Evolutionary conservation across 192 early-diverging fungal genomes (phyloP), one percentile per base, ranked within the genome.

Genomic region (Coemansia sp.): DNA sequence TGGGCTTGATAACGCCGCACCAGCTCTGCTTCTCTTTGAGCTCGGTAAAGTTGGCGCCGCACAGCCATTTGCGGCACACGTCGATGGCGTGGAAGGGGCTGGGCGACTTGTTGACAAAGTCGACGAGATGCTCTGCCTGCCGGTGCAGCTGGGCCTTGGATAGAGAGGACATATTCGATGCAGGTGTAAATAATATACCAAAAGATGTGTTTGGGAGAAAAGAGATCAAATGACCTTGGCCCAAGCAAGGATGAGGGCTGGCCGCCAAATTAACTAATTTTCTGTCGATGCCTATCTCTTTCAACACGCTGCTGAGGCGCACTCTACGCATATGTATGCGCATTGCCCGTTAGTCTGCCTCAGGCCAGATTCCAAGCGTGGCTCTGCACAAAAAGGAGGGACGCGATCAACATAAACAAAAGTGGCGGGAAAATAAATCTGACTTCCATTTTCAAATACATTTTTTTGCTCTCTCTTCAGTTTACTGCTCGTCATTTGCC

Each of bases 51-150:
- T 94, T 90, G 29, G 89, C 89, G 48, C 86, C 83, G 35, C 81
- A 63, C 22, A 99, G 88, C 49, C 86, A 85, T 57, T 75, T 69
- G 53, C 84, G 79, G 38, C 90, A 86, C 52, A 93, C 88, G 55
- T 93, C 90, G 24, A 95, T 92, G 43, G 90, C 95, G 75, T 99
- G 97, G 84, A 97, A 99, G 23, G 97, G 97, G 29, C 94, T 96
- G 22, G 94, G 95, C 1, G 90, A 84, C 52, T 88, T 88, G 74
- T 96, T 92, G 54, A 98, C 91, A 84, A 96, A 98, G 48, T 88
- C 81, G 29, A 98, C 66, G 25, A 98, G 81, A 68, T 82, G 73
- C 63, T 82, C 75, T 56, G 79, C 79, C 68, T 82, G 79, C 56
- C 71, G 73, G 58, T 70, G 71, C 45, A 82, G 64, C 50, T 82